These are phyloP conservation scores for Chlamydomonas sphaeroides DNA, from an alignment of 139 green algal genomes.

Conservation along the genomic window DNA sequence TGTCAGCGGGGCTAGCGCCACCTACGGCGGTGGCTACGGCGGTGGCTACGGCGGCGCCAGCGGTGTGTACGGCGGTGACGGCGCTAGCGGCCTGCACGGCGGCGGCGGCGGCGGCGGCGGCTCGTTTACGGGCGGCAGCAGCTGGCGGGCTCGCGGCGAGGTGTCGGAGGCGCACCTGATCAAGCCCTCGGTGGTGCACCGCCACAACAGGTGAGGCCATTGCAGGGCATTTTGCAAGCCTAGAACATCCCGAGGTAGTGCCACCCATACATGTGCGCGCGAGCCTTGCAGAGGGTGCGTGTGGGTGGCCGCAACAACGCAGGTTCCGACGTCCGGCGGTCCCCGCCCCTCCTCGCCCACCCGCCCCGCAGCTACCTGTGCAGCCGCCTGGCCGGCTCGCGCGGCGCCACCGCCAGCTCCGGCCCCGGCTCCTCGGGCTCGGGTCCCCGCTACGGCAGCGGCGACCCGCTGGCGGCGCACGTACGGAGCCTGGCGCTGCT, in stretches of 20 bases:
- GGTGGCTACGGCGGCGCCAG: too few species aligned
- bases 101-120: neutral
- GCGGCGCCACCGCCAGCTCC: neutral
- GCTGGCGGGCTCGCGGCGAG: neutral
- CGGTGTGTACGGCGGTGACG: too few species aligned
- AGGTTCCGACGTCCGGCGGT: too few species aligned
- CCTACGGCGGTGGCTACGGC: too few species aligned
- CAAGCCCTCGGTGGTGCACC: slow-evolving; percentile 7
- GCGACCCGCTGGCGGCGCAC: slow-evolving; percentile 9
- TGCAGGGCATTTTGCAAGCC: too few species aligned
- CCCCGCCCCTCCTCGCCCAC: too few species aligned
- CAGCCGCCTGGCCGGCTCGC: neutral
- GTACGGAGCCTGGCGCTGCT: slow-evolving; percentile 8
- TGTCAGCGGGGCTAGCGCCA: too few species aligned
- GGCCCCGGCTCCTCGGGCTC: neutral
- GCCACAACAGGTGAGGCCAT: slow-evolving; percentile 17
- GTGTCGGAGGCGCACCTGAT: neutral
- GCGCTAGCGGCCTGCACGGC: neutral
- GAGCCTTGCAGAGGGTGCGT: too few species aligned
- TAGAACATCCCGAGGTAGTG: too few species aligned
- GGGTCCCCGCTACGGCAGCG: neutral
- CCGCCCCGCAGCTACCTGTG: neutral
- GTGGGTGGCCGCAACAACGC: too few species aligned
- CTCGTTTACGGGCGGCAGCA: neutral
- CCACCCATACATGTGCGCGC: too few species aligned